Conservation (phyloP, 163 green algal species). For the Chlorella variabilis region DNA sequence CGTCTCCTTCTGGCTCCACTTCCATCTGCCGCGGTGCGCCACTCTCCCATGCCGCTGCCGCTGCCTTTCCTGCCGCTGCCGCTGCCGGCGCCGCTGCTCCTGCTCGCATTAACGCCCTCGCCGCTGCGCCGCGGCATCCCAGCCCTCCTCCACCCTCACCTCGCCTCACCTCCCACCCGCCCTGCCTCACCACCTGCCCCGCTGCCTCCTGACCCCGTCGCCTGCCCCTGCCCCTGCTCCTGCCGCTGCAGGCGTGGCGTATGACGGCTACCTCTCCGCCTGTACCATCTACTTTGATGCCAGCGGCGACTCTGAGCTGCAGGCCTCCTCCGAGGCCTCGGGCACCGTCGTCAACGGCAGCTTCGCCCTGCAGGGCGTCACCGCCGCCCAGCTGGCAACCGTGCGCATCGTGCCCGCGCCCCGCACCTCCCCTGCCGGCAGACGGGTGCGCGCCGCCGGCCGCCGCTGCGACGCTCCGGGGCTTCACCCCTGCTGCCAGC, state of each 20-base stretch:
- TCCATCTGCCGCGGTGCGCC: too few relatives aligned
- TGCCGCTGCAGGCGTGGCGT: slow-evolving; percentile 1
- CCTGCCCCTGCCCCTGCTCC: background rate
- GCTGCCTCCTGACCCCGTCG: too few relatives aligned
- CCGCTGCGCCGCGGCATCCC: background rate
- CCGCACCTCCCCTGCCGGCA: background rate
- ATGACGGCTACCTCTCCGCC: slow-evolving; percentile 21
- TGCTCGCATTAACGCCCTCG: too few relatives aligned
- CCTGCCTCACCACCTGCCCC: background rate
- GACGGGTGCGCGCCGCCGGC: too few relatives aligned
- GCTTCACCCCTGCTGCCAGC: too few relatives aligned
- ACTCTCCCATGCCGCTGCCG: too few relatives aligned
- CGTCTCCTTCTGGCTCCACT: too few relatives aligned
- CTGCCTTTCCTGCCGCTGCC: background rate
- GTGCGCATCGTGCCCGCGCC: background rate
- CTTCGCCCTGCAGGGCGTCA: background rate
- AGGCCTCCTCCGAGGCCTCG: background rate
- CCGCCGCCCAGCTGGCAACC: background rate
- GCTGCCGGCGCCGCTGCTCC: too few relatives aligned
- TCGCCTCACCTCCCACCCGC: too few relatives aligned
- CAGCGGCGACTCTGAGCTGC: background rate
- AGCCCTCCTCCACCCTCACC: background rate
- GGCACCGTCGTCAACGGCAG: background rate
- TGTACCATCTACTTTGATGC: slow-evolving; percentile 8
- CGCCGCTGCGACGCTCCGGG: too few relatives aligned